Percentiles rank a stretch among this genome's conserved stretches.
phyloP scores from a whole-genome alignment of 352 stramenopile genomes.

The Plasmopara halstedii region DNA sequence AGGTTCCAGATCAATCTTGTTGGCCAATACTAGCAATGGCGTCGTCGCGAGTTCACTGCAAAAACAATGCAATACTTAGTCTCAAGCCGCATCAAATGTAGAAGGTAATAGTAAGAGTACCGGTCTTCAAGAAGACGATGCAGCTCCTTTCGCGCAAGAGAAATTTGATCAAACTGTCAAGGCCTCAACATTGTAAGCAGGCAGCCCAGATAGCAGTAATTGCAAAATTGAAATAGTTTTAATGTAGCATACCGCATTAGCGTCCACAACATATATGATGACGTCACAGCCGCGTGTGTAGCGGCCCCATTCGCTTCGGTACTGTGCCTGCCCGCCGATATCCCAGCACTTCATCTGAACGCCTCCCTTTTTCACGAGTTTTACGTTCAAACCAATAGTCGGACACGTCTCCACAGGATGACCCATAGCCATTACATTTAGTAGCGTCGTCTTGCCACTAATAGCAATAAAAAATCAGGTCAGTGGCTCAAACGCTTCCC shows the following conservation, averaged over 20 bases:
- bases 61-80: constrained; percentile 6
- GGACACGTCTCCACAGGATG: constrained; percentile 93
- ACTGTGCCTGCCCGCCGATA: constrained; percentile 96
- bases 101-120: constrained; percentile 25
- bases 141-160: constrained; percentile 91
- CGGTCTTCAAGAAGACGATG: constrained; percentile 92
- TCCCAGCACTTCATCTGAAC: constrained; percentile 99
- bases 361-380: constrained; percentile 93
- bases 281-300: constrained; percentile 97
- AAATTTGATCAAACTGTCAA: constrained; percentile 88
- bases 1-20: constrained; percentile 98
- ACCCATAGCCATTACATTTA: constrained; percentile 95
- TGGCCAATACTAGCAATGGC: constrained; percentile 94
- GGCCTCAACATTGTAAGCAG: constrained; percentile 1
- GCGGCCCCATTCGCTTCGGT: constrained; percentile 89
- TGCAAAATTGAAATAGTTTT: background rate
- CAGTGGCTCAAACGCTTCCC: background rate
- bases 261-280: constrained; percentile 98
- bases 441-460: constrained; percentile 94
- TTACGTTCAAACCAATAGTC: constrained; percentile 97
- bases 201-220: background rate
- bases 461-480: constrained; percentile 4
- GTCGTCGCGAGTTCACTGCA: constrained; percentile 82
- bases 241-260: constrained; percentile 78
- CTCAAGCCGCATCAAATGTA: background rate